Percentiles rank a stretch among this genome's conserved stretches.
Conservation (phyloP, 2,329 filamentous ascomycete species). For the Cadophora gregata region DNA sequence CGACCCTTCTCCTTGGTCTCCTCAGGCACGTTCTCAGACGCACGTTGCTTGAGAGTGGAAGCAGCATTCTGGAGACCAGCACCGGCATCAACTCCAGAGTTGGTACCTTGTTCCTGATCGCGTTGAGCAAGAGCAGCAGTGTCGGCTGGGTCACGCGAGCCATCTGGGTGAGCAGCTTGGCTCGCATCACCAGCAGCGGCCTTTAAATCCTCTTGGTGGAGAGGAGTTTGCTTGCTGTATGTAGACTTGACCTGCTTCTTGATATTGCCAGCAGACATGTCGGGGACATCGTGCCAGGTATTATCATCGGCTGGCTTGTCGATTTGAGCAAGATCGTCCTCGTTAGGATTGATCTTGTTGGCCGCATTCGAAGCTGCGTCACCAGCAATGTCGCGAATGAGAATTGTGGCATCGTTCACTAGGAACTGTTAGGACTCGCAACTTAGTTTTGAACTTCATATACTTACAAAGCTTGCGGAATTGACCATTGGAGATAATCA, state of each 20-base stretch:
- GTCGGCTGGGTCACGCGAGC: constrained; percentile 59
- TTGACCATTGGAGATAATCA: constrained; percentile 94
- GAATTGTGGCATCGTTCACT: constrained; percentile 79
- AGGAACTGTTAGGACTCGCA: constrained; percentile 20
- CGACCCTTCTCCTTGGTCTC: constrained; percentile 60
- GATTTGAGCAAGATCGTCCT: constrained; percentile 78
- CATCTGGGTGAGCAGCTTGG: constrained; percentile 60
- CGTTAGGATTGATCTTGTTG: constrained; percentile 73
- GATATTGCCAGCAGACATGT: constrained; percentile 72
- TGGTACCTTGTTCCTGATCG: constrained; percentile 51
- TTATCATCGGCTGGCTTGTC: constrained; percentile 89
- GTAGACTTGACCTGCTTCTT: constrained; percentile 69
- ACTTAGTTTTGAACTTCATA: background rate
- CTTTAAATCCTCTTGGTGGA: constrained; percentile 61
- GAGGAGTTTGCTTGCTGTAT: constrained; percentile 60
- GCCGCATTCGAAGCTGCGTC: constrained; percentile 86
- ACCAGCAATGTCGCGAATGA: constrained; percentile 88
- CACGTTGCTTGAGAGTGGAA: constrained; percentile 58
- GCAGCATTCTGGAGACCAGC: constrained; percentile 49
- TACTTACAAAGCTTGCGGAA: constrained; percentile 44
- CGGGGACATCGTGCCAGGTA: constrained; percentile 88
- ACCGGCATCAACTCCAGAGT: constrained; percentile 58
- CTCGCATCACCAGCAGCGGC: constrained; percentile 64
- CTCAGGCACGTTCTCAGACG: constrained; percentile 68
- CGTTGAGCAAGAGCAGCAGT: constrained; percentile 55